A percentile compares a stretch with the other conserved stretches of the same genome.
These are phyloP conservation scores for Amylocarpus encephaloides DNA, from an alignment of 2,329 filamentous ascomycete genomes.

Conservation along the genomic window DNA sequence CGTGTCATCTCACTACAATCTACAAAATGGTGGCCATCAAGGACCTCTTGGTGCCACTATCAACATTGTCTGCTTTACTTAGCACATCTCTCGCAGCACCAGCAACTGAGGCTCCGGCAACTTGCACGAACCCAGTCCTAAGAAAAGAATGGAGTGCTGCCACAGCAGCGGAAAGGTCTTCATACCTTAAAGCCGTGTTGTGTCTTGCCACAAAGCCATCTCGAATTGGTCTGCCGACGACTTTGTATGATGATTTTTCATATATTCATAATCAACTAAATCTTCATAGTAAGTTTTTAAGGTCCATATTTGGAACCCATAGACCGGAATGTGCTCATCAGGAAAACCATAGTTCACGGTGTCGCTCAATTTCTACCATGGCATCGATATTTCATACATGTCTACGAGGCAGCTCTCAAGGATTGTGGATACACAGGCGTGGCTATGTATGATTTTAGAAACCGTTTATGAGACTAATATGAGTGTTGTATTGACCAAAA, in stretches of 20 bases:
- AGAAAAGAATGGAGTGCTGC: constrained; percentile 8
- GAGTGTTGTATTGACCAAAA: not conserved
- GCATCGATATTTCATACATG: constrained; percentile 37
- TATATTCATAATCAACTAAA: constrained; percentile 3
- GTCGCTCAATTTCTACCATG: constrained; percentile 34
- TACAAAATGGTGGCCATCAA: not conserved
- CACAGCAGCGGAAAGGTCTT: not conserved
- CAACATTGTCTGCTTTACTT: not conserved
- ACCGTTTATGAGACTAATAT: too few species aligned
- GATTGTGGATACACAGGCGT: constrained; percentile 2
- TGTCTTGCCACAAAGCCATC: constrained; percentile 7
- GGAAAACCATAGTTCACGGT: constrained; percentile 11
- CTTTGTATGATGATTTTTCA: constrained; percentile 9
- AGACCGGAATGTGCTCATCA: not conserved
- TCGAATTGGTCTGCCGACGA: not conserved
- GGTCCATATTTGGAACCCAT: not conserved
- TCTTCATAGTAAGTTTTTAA: constrained; percentile 1
- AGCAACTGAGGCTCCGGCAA: not conserved
- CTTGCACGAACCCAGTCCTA: not conserved
- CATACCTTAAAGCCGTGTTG: constrained; percentile 4
- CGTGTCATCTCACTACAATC: too few species aligned
- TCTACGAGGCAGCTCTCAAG: constrained; percentile 36
- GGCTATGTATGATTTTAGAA: not conserved
- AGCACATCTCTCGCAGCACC: not conserved
- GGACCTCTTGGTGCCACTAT: not conserved